A percentile compares a stretch with the other conserved stretches of the same genome.
phyloP scores from a whole-genome alignment of 257 asterid genomes.

The Apocynum venetum region DNA sequence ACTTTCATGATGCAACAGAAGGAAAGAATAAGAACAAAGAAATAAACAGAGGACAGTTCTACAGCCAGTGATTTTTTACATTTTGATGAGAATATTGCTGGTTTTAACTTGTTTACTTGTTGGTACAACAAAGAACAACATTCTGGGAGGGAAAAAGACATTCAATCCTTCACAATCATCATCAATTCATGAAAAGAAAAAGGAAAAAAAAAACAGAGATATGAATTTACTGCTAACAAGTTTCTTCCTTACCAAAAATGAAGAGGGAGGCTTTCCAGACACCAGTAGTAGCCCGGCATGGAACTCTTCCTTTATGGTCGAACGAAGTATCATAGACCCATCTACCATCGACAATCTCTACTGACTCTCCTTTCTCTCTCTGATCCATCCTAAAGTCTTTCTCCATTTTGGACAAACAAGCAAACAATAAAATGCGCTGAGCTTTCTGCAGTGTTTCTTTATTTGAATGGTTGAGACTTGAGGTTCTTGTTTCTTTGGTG shows the following conservation, averaged over 20 bases:
- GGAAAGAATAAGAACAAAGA: too few species aligned
- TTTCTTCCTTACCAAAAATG: conserved; percentile 53
- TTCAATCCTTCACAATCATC: neutral
- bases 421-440: neutral
- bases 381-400: conserved; percentile 36
- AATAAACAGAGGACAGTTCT: too few species aligned
- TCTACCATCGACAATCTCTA: conserved; percentile 43
- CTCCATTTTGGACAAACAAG: conserved; percentile 1
- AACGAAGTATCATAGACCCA: conserved; percentile 75
- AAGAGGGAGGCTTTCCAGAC: conserved; percentile 88
- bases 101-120: too few species aligned
- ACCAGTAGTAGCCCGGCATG: conserved; percentile 75
- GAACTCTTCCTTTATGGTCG: conserved; percentile 69
- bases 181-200: neutral
- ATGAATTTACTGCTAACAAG: neutral
- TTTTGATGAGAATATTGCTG: too few species aligned
- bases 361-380: conserved; percentile 19
- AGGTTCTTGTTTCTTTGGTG: conserved; percentile 17
- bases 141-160: too few species aligned
- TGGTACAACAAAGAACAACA: too few species aligned
- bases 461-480: neutral
- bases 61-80: too few species aligned
- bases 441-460: neutral
- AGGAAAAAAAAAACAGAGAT: neutral
- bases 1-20: neutral